phyloP scores from a whole-genome alignment of 208 protist species.

The Phytomonas serpens region DNA sequence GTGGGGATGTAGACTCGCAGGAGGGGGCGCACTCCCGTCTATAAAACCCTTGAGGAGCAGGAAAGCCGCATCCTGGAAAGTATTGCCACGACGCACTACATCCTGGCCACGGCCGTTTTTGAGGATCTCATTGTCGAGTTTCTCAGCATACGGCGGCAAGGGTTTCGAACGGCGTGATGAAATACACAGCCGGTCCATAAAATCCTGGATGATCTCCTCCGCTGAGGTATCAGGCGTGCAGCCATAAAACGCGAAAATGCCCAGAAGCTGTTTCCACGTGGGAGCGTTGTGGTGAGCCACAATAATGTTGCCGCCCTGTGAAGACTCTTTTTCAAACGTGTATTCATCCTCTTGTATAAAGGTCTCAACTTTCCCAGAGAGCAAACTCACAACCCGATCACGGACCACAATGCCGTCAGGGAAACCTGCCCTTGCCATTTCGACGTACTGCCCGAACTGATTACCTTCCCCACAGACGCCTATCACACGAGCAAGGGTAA shows the following conservation, averaged over 20 bases:
- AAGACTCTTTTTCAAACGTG: background rate
- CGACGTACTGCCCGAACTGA: conserved; percentile 72
- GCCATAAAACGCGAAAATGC: conserved; percentile 83
- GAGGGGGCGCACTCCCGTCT: conserved; percentile 29
- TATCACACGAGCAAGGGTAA: conserved; percentile 61
- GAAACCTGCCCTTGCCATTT: conserved; percentile 42
- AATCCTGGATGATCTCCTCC: conserved; percentile 61
- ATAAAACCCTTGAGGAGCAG: conserved; percentile 72
- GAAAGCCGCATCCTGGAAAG: conserved; percentile 67
- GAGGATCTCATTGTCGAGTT: conserved; percentile 23
- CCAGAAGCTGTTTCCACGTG: conserved; percentile 89
- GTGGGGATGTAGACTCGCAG: conserved; percentile 69
- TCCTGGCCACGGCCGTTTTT: conserved; percentile 42
- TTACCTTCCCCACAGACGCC: conserved; percentile 79
- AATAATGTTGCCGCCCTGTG: conserved; percentile 10
- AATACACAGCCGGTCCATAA: conserved; percentile 58
- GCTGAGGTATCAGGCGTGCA: conserved; percentile 68
- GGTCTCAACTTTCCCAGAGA: conserved; percentile 74
- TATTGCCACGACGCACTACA: conserved; percentile 44
- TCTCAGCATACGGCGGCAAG: conserved; percentile 73
- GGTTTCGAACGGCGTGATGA: conserved; percentile 37
- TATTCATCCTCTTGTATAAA: conserved; percentile 72
- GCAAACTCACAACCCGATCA: conserved; percentile 65
- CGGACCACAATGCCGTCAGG: conserved; percentile 39
- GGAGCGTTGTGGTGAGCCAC: conserved; percentile 30